A percentile compares a stretch with the other conserved stretches of the same genome.
Evolutionary conservation across 2,329 filamentous ascomycete genomes (phyloP).

Genomic region (Corinectria fuckeliana): DNA sequence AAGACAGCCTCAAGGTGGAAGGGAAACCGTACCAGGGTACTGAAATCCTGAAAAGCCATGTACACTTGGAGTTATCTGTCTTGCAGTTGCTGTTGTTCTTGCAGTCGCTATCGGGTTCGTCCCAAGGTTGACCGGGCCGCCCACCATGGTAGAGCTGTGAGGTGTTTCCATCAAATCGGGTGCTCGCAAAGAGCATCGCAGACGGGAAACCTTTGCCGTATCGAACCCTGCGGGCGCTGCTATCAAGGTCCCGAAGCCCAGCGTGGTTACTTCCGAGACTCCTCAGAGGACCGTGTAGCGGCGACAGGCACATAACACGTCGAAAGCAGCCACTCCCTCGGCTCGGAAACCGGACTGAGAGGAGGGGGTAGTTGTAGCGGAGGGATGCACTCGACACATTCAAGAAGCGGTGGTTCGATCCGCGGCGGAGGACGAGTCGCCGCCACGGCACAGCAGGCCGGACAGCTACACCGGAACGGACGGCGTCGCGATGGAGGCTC

Average conservation of each 20-base stretch:
- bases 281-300: neutral
- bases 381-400: neutral
- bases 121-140: no score
- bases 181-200: neutral
- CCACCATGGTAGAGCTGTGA: neutral
- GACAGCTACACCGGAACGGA: neutral
- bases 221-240: neutral
- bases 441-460: neutral
- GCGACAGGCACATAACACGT: neutral
- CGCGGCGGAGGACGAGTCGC: neutral
- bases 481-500: neutral
- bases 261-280: no score
- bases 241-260: neutral
- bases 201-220: neutral
- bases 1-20: neutral
- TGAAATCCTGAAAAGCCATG: no score
- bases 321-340: neutral
- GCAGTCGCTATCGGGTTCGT: no score
- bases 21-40: neutral
- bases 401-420: neutral
- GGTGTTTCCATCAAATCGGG: neutral
- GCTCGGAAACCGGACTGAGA: neutral
- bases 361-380: conserved; percentile 1
- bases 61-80: neutral
- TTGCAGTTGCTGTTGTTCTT: no score